Evolutionary conservation across 352 stramenopile genomes (phyloP).

Genomic region (Phytophthora syringae): DNA sequence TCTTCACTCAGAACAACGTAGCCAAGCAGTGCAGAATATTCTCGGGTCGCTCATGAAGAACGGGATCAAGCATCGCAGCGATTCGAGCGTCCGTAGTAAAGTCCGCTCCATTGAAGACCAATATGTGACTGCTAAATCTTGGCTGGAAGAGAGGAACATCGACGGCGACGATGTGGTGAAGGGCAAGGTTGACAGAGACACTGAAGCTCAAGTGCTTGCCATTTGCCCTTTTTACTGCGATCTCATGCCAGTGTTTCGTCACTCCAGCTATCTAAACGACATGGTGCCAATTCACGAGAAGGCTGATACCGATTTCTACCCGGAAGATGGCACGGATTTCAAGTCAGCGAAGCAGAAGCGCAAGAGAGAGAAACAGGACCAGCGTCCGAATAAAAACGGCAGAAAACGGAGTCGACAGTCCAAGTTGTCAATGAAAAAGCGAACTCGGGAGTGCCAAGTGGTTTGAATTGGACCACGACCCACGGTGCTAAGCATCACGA

Average conservation of each 20-base stretch:
- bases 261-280: conserved; percentile 13
- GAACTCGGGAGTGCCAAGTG: not conserved
- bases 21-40: conserved; percentile 14
- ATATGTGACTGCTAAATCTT: conserved; percentile 21
- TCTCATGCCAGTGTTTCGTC: conserved; percentile 16
- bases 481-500: not conserved
- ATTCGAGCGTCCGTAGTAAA: conserved; percentile 22
- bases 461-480: conserved; percentile 8
- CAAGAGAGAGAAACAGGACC: no score
- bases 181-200: conserved; percentile 12
- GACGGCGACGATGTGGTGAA: conserved; percentile 5
- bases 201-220: conserved; percentile 18
- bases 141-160: conserved; percentile 13
- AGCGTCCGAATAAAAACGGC: not conserved
- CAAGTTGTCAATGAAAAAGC: not conserved
- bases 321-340: not conserved
- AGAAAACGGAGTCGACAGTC: not conserved
- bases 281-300: not conserved
- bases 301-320: not conserved
- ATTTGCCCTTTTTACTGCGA: conserved; percentile 36
- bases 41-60: conserved; percentile 11
- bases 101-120: conserved; percentile 21
- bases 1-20: conserved; percentile 13
- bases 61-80: conserved; percentile 16
- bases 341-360: no score